Evolutionary conservation across 371 early-diverging fungal species (phyloP), one percentile per base, ranked within the genome.

Genomic region (Amoeboradix gromovi): DNA sequence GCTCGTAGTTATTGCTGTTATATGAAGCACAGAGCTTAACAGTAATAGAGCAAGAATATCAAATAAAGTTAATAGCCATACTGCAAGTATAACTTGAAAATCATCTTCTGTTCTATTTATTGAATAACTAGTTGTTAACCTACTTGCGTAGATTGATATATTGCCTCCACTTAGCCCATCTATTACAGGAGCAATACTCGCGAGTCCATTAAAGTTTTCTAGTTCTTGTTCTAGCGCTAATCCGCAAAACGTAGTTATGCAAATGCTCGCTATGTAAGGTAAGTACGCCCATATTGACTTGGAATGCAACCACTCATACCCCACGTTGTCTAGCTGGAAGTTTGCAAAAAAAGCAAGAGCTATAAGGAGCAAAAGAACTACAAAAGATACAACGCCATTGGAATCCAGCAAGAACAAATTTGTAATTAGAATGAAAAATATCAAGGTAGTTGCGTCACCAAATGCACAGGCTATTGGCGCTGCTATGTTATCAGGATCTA

Each of bases 401-500:
- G 48, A 12, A 48, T 48, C 48, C 22, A 12, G 5, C 48, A 48
- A 12, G 22, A 5, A 48, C 5, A 48, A 5, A 48, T 48, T 48
- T 48, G 48, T 48, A 5, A 48, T 12, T 22, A 48, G 22, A 48
- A 22, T 48, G 22, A 48, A 48, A 48, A 48, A 48, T 48, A 48
- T 48, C 22, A 48, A 48, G 48, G 48, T 48, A 48, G 48, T 48
- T 12, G 48, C 48, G 22, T 48, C 48, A 5, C 48, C 48, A 5
- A 48, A 48, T 5, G 48, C 48, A 48, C 48, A 48, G 17, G 69
- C 69, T 29, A 81, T 71, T n/a, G 81, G 80, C 1, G 78, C 78
- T 28, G 76, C 78, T 31, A 77, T 74, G 70, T 78, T 82, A 78
- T 88, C 89, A 17, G 91, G 88, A 73, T 91, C 85, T 29, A 91